These are phyloP conservation scores for Gossypium lobatum DNA, from an alignment of 441 rosid species.

Conservation along the genomic window DNA sequence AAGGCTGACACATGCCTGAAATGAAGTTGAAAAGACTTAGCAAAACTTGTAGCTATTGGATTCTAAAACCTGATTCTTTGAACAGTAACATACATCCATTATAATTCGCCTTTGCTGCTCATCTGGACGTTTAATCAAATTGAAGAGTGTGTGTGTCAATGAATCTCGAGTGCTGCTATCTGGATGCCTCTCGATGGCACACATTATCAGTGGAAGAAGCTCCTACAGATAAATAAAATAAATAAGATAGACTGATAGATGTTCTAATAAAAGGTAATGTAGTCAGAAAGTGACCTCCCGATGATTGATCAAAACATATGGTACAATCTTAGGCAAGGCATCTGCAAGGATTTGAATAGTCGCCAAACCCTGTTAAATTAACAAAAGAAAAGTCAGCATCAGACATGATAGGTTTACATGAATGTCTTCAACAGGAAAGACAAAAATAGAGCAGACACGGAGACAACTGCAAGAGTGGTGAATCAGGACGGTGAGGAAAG, in stretches of 20 bases:
- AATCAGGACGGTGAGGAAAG: not conserved
- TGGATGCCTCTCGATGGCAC: conserved; percentile 98
- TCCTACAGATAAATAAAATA: conserved; percentile 45
- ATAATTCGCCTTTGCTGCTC: conserved; percentile 90
- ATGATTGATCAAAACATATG: conserved; percentile 93
- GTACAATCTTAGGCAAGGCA: conserved; percentile 95
- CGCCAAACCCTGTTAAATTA: conserved; percentile 65
- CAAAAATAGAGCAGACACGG: conserved; percentile 1
- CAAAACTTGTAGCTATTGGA: conserved; percentile 17
- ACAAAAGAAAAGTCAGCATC: conserved; percentile 9
- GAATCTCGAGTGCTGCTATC: conserved; percentile 72
- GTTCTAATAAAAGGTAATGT: conserved; percentile 8
- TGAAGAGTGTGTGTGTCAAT: conserved; percentile 88
- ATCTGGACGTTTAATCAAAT: conserved; percentile 95
- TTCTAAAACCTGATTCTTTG: conserved; percentile 18
- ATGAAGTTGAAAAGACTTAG: conserved; percentile 24
- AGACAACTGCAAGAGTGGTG: not conserved
- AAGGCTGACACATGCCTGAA: conserved; percentile 90
- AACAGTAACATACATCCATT: conserved; percentile 75
- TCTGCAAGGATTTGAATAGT: conserved; percentile 95
- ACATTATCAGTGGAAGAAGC: conserved; percentile 98
- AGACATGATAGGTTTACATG: conserved; percentile 16
- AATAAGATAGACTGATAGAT: not conserved
- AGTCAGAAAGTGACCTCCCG: conserved; percentile 58
- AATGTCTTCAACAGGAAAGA: conserved; percentile 9